Conservation (phyloP, 1,284 basidiomycete species). For the Ganoderma meredithae region DNA sequence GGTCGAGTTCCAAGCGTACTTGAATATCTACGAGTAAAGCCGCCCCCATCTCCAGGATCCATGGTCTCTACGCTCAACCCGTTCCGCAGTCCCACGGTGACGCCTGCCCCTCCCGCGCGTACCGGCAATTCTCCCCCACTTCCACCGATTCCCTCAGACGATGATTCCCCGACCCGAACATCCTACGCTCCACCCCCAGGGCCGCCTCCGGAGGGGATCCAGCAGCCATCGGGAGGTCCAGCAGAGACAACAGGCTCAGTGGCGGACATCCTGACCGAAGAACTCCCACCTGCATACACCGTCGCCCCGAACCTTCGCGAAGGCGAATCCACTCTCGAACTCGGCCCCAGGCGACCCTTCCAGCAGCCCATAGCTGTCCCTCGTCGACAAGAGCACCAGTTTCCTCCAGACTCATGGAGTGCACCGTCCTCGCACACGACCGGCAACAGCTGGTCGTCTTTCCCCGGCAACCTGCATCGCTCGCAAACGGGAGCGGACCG, state of each 20-base stretch:
- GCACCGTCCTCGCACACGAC: slow-evolving; percentile 20
- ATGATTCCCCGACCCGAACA: slow-evolving; percentile 14
- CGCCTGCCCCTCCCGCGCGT: slow-evolving; percentile 36
- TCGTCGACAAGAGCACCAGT: slow-evolving; percentile 28
- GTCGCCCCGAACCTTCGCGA: slow-evolving; percentile 55
- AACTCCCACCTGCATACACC: slow-evolving; percentile 74
- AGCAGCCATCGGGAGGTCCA: not conserved
- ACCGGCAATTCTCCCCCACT: slow-evolving; percentile 8
- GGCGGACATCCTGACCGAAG: slow-evolving; percentile 46
- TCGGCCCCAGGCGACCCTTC: slow-evolving; percentile 69
- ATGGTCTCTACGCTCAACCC: slow-evolving; percentile 40
- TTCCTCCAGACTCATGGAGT: slow-evolving; percentile 26
- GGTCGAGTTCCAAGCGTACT: not conserved
- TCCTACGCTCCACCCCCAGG: slow-evolving; percentile 1
- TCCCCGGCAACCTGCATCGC: slow-evolving; percentile 29
- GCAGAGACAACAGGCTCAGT: slow-evolving; percentile 20
- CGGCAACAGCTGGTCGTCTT: slow-evolving; percentile 26
- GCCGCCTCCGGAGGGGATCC: not conserved
- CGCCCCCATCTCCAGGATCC: not conserved
- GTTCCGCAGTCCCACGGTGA: slow-evolving; percentile 39
- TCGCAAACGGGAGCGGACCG: slow-evolving; percentile 13
- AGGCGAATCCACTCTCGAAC: slow-evolving; percentile 67
- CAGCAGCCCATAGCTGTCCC: slow-evolving; percentile 49
- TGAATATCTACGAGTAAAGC: not conserved
- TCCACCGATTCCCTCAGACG: slow-evolving; percentile 11